These are phyloP conservation scores for Piloderma croceum DNA, from an alignment of 768 basidiomycete genomes.

Conservation along the genomic window DNA sequence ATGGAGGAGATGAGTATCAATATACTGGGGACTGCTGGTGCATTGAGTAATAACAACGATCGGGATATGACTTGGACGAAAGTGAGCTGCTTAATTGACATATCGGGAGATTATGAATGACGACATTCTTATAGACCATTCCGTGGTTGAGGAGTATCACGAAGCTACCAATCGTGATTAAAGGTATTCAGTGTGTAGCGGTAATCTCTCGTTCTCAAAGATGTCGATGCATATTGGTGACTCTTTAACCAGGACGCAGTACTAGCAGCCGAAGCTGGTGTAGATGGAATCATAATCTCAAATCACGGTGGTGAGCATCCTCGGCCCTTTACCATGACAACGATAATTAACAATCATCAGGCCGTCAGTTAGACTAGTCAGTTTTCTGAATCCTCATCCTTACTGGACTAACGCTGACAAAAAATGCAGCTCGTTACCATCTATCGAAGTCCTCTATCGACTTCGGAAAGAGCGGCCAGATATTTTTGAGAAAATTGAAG, in stretches of 20 bases:
- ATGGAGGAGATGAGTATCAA: too few species aligned
- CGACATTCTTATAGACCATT: too few species aligned
- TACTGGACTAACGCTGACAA: conserved; percentile 16
- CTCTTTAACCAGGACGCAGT: conserved; percentile 64
- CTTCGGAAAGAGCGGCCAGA: conserved; percentile 71
- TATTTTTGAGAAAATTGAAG: conserved; percentile 67
- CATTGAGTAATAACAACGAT: conserved; percentile 39
- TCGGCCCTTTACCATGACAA: conserved; percentile 48
- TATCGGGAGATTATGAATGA: too few species aligned
- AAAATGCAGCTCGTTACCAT: conserved; percentile 58
- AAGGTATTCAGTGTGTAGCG: conserved; percentile 41
- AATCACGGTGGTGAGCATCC: conserved; percentile 78
- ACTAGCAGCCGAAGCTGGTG: conserved; percentile 75
- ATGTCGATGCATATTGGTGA: conserved; percentile 2
- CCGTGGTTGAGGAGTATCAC: conserved; percentile 43
- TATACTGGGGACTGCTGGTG: conserved; percentile 43
- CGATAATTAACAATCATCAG: too few species aligned
- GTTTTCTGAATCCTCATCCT: conserved; percentile 14
- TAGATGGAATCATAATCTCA: conserved; percentile 78
- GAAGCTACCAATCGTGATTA: conserved; percentile 40
- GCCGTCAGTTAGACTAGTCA: conserved; percentile 79
- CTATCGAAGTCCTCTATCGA: conserved; percentile 72
- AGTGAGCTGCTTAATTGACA: too few species aligned
- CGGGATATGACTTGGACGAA: conserved; percentile 42
- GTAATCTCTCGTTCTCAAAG: conserved; percentile 14